These are phyloP conservation scores for Tuber brumale DNA, from an alignment of 495 filamentous ascomycete species.

Conservation along the genomic window DNA sequence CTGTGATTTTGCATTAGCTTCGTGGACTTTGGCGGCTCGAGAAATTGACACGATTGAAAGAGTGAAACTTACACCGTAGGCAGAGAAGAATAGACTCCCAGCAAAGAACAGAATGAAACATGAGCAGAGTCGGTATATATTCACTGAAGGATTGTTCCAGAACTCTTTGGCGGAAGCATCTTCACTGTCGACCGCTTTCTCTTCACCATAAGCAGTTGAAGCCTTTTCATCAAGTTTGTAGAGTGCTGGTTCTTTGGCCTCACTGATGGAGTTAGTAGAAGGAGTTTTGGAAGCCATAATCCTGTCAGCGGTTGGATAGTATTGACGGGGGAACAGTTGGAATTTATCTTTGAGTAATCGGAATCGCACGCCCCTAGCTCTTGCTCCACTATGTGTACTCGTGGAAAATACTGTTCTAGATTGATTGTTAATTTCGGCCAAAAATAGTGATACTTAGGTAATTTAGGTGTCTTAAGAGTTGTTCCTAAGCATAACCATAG, in stretches of 20 bases:
- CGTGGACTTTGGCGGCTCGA: background rate
- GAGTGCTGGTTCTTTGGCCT: background rate
- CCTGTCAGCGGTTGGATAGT: background rate
- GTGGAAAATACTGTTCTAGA: background rate
- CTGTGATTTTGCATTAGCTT: background rate
- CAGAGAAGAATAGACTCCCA: background rate
- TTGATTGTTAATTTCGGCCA: background rate
- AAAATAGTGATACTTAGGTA: background rate
- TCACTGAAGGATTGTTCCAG: background rate
- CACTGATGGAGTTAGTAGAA: background rate
- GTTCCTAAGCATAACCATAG: background rate
- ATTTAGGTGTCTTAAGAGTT: background rate
- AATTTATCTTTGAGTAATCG: background rate
- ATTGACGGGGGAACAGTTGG: background rate
- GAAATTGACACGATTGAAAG: background rate
- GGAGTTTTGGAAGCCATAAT: background rate
- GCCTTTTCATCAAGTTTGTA: background rate
- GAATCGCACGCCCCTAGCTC: background rate
- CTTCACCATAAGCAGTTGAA: background rate
- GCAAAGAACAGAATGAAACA: background rate
- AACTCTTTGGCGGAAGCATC: background rate
- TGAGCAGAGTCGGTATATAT: background rate
- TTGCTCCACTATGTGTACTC: background rate
- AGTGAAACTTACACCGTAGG: background rate
- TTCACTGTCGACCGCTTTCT: background rate